phyloP scores from a whole-genome alignment of 257 asterid genomes.

The Penstemon newberryi region DNA sequence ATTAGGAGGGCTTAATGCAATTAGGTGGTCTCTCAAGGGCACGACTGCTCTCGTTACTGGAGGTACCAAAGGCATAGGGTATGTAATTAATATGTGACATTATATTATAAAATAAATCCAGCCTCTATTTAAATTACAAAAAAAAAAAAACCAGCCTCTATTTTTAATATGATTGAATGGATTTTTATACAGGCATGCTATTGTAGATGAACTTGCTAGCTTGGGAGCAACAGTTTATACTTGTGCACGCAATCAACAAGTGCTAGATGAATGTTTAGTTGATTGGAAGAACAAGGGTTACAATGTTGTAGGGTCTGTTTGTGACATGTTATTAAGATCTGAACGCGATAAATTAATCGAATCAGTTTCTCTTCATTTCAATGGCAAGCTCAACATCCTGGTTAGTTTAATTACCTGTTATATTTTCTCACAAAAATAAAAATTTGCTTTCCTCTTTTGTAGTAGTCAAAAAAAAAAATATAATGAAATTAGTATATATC shows the following conservation, averaged over 20 bases:
- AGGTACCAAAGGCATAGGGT: conserved; percentile 53
- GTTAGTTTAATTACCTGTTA: conserved; percentile 36
- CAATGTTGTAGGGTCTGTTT: conserved; percentile 50
- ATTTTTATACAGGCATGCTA: conserved; percentile 36
- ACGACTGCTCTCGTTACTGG: conserved; percentile 43
- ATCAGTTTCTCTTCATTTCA: conserved; percentile 44
- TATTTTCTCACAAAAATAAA: too few species aligned
- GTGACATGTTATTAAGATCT: conserved; percentile 46
- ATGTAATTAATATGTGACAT: not conserved
- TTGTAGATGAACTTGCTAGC: conserved; percentile 59
- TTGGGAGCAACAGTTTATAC: conserved; percentile 58
- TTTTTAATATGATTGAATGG: not conserved
- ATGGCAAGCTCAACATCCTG: conserved; percentile 56
- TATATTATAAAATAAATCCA: too few species aligned
- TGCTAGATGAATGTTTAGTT: conserved; percentile 33
- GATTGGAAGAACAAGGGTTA: conserved; percentile 54
- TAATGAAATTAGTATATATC: too few species aligned
- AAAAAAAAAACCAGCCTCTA: too few species aligned
- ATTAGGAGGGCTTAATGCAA: not conserved
- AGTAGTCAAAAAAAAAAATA: not conserved
- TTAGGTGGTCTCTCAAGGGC: conserved; percentile 38
- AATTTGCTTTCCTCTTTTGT: too few species aligned
- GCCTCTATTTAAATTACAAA: too few species aligned
- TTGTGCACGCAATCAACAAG: conserved; percentile 45
- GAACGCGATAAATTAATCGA: conserved; percentile 44